phyloP scores from a whole-genome alignment of 1,284 basidiomycete species.

The Athelia psychrophila region DNA sequence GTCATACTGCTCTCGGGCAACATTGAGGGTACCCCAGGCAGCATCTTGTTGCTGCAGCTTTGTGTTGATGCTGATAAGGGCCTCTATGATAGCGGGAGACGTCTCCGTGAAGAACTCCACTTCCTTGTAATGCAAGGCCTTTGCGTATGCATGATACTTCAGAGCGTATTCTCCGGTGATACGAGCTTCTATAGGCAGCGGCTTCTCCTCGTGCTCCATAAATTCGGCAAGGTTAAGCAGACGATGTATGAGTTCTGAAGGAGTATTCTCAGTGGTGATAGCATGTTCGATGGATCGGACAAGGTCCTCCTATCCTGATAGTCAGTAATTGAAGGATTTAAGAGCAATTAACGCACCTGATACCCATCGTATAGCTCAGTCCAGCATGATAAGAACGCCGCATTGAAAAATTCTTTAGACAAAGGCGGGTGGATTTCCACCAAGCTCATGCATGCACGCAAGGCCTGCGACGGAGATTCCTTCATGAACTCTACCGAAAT shows the following conservation, averaged over 20 bases:
- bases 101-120: conserved; percentile 94
- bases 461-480: conserved; percentile 95
- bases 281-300: conserved; percentile 90
- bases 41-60: conserved; percentile 96
- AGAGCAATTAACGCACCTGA: conserved; percentile 56
- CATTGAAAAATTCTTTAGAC: conserved; percentile 95
- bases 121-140: conserved; percentile 99
- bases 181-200: conserved; percentile 91
- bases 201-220: conserved; percentile 99
- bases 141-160: conserved; percentile 95
- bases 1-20: conserved; percentile 84
- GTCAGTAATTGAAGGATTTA: conserved; percentile 31
- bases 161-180: conserved; percentile 93
- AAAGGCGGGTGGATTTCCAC: conserved; percentile 92
- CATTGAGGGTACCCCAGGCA: conserved; percentile 90
- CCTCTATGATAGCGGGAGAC: conserved; percentile 87
- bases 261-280: conserved; percentile 77
- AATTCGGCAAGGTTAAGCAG: conserved; percentile 97
- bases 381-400: conserved; percentile 99
- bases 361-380: conserved; percentile 94
- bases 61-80: conserved; percentile 96
- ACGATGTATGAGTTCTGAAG: conserved; percentile 91
- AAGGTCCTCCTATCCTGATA: conserved; percentile 79
- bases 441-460: conserved; percentile 93
- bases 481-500: conserved; percentile 97